Evolutionary conservation across 768 basidiomycete genomes (phyloP).

Genomic region (Kwoniella botswanensis): DNA sequence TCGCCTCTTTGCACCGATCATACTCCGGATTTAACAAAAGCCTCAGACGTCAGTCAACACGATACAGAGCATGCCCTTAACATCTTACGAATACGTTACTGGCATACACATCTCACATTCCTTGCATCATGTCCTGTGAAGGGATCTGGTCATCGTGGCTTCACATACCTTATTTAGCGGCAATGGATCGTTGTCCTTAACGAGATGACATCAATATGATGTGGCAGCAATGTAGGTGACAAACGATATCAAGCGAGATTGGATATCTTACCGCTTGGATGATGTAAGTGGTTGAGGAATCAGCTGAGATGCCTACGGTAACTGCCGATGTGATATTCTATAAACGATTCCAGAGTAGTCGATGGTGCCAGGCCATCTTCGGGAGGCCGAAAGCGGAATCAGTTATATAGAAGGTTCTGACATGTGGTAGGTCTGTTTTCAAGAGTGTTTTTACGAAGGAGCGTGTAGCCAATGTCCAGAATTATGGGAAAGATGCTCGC

Average conservation of each 20-base stretch:
- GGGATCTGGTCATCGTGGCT: background rate
- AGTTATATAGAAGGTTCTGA: too few relatives aligned
- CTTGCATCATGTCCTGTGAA: background rate
- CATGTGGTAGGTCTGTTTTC: too few relatives aligned
- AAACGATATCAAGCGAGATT: background rate
- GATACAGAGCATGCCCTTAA: background rate
- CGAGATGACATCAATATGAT: conserved; percentile 13
- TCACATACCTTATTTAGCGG: background rate
- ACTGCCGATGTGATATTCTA: background rate
- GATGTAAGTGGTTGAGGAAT: conserved; percentile 3
- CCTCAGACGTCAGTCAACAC: conserved; percentile 8
- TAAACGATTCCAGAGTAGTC: background rate
- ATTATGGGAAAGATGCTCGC: background rate
- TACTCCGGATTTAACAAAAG: conserved; percentile 3
- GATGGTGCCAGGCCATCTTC: background rate
- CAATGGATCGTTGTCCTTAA: background rate
- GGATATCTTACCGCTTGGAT: background rate
- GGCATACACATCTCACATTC: conserved; percentile 1
- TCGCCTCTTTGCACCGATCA: conserved; percentile 5
- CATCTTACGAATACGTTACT: background rate
- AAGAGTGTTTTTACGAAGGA: too few relatives aligned
- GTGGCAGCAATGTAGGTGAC: background rate
- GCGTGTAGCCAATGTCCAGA: too few relatives aligned
- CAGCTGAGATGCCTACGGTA: background rate
- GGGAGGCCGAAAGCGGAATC: too few relatives aligned